Conservation (phyloP, 345 rosid species). For the Murraya paniculata region DNA sequence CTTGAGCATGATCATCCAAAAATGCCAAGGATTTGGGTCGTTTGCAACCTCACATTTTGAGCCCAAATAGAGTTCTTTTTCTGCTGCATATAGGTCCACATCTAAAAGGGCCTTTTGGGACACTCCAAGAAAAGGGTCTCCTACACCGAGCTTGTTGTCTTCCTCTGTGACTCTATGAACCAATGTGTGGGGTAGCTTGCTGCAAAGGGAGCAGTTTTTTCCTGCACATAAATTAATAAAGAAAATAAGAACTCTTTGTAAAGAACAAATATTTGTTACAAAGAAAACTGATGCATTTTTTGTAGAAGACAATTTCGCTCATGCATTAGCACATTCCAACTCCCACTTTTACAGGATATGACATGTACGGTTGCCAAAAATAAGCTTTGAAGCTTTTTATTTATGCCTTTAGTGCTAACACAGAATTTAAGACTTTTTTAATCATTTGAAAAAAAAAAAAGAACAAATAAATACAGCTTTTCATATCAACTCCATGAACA, state of each 20-base stretch:
- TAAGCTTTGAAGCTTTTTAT: background rate
- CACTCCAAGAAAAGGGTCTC: conserved; percentile 37
- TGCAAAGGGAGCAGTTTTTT: conserved; percentile 22
- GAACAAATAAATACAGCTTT: background rate
- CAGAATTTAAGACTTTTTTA: background rate
- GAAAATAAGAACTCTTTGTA: background rate
- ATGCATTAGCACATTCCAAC: background rate
- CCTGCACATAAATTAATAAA: conserved; percentile 4
- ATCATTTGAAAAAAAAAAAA: background rate
- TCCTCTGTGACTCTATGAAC: conserved; percentile 51
- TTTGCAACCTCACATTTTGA: conserved; percentile 56
- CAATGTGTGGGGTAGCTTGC: conserved; percentile 15
- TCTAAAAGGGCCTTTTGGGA: conserved; percentile 25
- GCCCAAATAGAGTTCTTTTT: conserved; percentile 59
- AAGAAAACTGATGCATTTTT: background rate
- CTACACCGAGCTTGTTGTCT: conserved; percentile 53
- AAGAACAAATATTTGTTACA: background rate
- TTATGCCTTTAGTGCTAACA: background rate
- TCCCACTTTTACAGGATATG: background rate
- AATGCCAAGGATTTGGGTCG: conserved; percentile 61
- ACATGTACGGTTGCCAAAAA: background rate
- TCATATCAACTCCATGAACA: background rate
- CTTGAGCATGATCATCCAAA: conserved; percentile 72
- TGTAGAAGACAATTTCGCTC: background rate
- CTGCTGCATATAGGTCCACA: conserved; percentile 47